phyloP scores from a whole-genome alignment of 257 asterid genomes.

The Solanum okadae region DNA sequence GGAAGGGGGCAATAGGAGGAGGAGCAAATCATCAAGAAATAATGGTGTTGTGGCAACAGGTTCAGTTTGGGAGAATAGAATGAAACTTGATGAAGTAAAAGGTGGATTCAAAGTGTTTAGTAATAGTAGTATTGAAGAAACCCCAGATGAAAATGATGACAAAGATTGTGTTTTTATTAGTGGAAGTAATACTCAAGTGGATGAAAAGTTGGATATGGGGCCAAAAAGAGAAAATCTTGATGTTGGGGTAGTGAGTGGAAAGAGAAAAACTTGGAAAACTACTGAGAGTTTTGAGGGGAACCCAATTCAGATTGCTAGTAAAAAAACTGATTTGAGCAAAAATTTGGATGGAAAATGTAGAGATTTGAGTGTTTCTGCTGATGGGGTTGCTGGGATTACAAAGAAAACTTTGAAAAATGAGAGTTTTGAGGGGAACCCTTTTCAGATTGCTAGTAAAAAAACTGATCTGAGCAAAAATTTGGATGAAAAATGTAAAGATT shows the following conservation, averaged over 20 bases:
- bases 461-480: not conserved
- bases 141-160: conserved; percentile 12
- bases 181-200: conserved; percentile 12
- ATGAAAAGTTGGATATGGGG: conserved; percentile 15
- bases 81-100: conserved; percentile 63
- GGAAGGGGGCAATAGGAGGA: conserved; percentile 45
- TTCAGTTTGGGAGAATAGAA: conserved; percentile 91
- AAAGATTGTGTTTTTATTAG: not conserved
- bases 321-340: conserved; percentile 39
- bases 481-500: conserved; percentile 8
- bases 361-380: conserved; percentile 12
- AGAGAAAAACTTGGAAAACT: conserved; percentile 77
- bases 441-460: not conserved
- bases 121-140: not conserved
- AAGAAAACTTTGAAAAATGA: conserved; percentile 63
- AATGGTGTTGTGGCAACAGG: conserved; percentile 48
- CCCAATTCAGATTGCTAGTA: conserved; percentile 57
- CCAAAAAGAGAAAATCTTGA: conserved; percentile 36
- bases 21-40: conserved; percentile 19
- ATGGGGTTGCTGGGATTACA: not conserved
- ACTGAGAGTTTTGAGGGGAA: conserved; percentile 35
- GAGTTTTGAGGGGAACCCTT: conserved; percentile 22
- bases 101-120: conserved; percentile 64
- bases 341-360: not conserved
- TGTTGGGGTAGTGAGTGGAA: conserved; percentile 31